Evolutionary conservation across 2,329 filamentous ascomycete genomes (phyloP).

Genomic region (Neoarthrinium moseri): DNA sequence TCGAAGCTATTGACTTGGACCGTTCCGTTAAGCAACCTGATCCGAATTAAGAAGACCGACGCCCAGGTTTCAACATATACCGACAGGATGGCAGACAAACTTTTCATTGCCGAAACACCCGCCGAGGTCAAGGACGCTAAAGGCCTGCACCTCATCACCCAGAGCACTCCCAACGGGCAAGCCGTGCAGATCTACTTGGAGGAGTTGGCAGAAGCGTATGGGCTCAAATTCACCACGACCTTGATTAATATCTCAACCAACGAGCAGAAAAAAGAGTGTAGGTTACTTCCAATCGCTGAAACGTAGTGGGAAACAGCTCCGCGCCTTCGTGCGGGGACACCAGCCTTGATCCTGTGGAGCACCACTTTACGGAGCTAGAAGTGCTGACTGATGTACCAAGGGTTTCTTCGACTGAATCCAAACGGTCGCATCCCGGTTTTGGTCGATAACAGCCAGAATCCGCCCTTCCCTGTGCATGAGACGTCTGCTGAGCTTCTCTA

Average conservation of each 20-base stretch:
- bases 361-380: no score
- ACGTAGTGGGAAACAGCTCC: no score
- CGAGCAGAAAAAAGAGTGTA: constrained; percentile 54
- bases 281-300: no score
- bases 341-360: no score
- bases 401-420: constrained; percentile 45
- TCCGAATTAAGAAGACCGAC: no score
- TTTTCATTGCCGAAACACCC: constrained; percentile 22
- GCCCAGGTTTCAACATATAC: no score
- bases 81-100: constrained; percentile 16
- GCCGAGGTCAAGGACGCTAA: constrained; percentile 18
- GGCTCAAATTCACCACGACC: constrained; percentile 44
- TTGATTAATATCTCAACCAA: constrained; percentile 51
- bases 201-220: constrained; percentile 49
- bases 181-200: constrained; percentile 31
- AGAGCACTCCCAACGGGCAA: constrained; percentile 22
- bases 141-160: constrained; percentile 22
- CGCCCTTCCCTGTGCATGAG: constrained; percentile 51
- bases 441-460: constrained; percentile 46
- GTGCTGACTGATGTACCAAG: not conserved
- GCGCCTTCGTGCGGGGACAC: no score
- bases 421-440: constrained; percentile 49
- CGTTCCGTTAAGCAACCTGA: no score
- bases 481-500: constrained; percentile 53
- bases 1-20: no score